Evolutionary conservation across 306 rosid genomes (phyloP), one percentile per base, ranked within the genome.

Genomic region (Corylus heterophylla): DNA sequence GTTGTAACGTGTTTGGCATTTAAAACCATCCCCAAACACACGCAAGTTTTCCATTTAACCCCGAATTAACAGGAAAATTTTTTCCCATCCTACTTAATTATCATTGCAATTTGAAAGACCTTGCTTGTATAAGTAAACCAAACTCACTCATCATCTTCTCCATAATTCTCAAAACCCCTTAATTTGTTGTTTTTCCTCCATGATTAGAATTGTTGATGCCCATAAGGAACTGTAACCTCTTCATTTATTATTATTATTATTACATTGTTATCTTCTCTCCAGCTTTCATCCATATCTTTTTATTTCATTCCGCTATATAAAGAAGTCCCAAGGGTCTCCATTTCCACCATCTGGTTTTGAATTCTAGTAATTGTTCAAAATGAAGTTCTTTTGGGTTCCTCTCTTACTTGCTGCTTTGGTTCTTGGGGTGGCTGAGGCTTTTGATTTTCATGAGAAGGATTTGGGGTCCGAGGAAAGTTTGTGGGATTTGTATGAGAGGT

Each of bases 401-500:
- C 48, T 88, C 47, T 83, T 74, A 31, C 64, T 85, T 69, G 85
- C 83, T 69, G 85, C 83, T 74, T 56, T 83, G 49, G 18, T 83
- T 74, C 79, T 83, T 0, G 74, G 48, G 18, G 12, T 77, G 0
- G 18, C 69, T 5, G 44, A 83, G 73, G 35, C 83, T 54, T 76
- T 85, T 48, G 88, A 88, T 14, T 79, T 79, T 44, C 69, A 81
- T 0, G 91, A 88, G 11, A 86, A 81, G 10, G 91, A 88, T 55
- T 50, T 88, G 31, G 75, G 14, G 29, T 81, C 89, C 0, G 89
- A 88, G 6, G 83, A 81, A 20, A 58, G 76, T 37, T 12, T 88
- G 39, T 85, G 89, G 91, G 85, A 79, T 16, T 79, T 88, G 64
- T 88, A 88, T 49, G 85, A 81, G 81, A 81, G 86, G 20, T 88